Evolutionary conservation across 805 yeast genomes (phyloP).

Genomic region (Candida ortonii): DNA sequence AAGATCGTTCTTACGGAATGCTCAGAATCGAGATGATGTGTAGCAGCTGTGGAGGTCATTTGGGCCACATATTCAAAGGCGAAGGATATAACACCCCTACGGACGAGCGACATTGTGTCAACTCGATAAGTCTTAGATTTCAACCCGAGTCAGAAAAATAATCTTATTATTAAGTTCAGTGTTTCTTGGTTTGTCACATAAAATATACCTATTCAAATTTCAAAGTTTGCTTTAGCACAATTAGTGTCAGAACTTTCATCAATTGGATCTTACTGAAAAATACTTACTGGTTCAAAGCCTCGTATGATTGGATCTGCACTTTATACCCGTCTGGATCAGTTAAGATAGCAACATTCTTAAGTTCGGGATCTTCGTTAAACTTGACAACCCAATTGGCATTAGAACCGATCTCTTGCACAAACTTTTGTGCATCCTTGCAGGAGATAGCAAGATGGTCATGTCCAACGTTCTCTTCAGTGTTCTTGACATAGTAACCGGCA

Average conservation of each 20-base stretch:
- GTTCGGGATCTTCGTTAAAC: constrained; percentile 47
- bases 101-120: constrained; percentile 92
- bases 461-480: constrained; percentile 59
- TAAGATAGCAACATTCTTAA: constrained; percentile 66
- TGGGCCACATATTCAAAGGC: constrained; percentile 93
- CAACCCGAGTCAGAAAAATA: constrained; percentile 8
- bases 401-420: constrained; percentile 50
- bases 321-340: constrained; percentile 90
- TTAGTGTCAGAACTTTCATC: too few relatives aligned
- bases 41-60: constrained; percentile 83
- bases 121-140: constrained; percentile 77
- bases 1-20: constrained; percentile 73
- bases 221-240: too few relatives aligned
- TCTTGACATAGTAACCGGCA: constrained; percentile 63
- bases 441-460: constrained; percentile 84
- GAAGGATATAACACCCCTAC: constrained; percentile 89
- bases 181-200: too few relatives aligned
- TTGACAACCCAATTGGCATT: constrained; percentile 55
- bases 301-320: constrained; percentile 55
- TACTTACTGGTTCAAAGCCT: constrained; percentile 24
- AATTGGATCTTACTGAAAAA: too few relatives aligned
- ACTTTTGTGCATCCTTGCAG: constrained; percentile 56
- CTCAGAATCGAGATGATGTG: constrained; percentile 87
- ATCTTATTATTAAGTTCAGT: too few relatives aligned
- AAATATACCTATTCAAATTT: not conserved